These are phyloP conservation scores for Aspergillus arachidicola DNA, from an alignment of 2,329 filamentous ascomycete genomes.

Conservation along the genomic window DNA sequence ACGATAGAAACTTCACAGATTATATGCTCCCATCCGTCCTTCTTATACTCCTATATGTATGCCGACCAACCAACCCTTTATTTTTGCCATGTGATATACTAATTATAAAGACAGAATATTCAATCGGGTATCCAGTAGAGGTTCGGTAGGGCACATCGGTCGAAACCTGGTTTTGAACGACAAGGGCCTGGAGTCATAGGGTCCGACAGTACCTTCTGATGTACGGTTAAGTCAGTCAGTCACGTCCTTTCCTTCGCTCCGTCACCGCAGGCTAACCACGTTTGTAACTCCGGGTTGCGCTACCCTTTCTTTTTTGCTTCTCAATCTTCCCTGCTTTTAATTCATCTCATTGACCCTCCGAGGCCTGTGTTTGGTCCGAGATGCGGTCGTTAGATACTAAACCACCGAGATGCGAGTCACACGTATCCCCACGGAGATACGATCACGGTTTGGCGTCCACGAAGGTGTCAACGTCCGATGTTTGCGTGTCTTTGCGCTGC, in stretches of 20 bases:
- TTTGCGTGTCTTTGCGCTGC: constrained; percentile 42
- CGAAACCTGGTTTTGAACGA: constrained; percentile 27
- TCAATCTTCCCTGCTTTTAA: not conserved
- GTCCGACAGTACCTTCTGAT: not conserved
- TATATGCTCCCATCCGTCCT: not conserved
- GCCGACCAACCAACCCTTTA: not conserved
- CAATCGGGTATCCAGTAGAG: constrained; percentile 39
- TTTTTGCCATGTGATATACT: not conserved
- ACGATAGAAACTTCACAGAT: not conserved
- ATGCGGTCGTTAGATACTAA: not conserved
- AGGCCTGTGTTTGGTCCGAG: not conserved
- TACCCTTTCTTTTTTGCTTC: constrained; percentile 3
- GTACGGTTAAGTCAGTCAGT: not conserved
- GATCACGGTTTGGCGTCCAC: constrained; percentile 39
- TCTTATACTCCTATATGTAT: constrained; percentile 3
- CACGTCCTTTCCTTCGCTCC: constrained; percentile 8
- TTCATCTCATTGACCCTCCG: not conserved
- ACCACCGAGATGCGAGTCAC: not conserved
- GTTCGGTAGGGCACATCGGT: constrained; percentile 18
- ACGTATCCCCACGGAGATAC: not conserved
- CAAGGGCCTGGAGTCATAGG: constrained; percentile 3
- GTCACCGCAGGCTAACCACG: constrained; percentile 28
- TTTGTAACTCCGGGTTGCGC: constrained; percentile 13
- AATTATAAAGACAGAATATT: constrained; percentile 20
- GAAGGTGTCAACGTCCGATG: constrained; percentile 45